These are phyloP conservation scores for Fusarium sp. DNA, from an alignment of 2,329 filamentous ascomycete genomes.

Conservation along the genomic window DNA sequence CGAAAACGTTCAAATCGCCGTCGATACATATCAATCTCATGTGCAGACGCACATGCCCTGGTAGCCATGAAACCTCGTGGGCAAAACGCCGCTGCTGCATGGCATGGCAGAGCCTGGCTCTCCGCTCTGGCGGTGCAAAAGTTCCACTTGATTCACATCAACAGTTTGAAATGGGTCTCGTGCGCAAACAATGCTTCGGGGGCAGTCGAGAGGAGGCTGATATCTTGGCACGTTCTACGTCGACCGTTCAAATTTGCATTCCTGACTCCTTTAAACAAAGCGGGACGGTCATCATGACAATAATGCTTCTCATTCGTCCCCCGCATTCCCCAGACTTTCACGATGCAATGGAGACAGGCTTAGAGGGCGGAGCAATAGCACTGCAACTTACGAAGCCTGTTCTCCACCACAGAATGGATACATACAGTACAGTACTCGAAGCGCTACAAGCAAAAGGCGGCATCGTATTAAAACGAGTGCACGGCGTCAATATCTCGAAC, in stretches of 20 bases:
- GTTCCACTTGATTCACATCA: slow-evolving; percentile 32
- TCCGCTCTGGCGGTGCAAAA: slow-evolving; percentile 36
- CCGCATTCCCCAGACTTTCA: slow-evolving; percentile 39
- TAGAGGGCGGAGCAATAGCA: slow-evolving; percentile 18
- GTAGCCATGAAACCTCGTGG: slow-evolving; percentile 16
- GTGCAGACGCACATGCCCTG: neutral
- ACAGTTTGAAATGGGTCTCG: slow-evolving; percentile 23
- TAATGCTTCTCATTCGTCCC: slow-evolving; percentile 22
- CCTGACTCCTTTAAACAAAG: neutral
- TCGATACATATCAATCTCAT: slow-evolving; percentile 3
- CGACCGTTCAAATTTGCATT: slow-evolving; percentile 22
- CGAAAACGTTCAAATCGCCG: slow-evolving; percentile 15
- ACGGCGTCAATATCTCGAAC: slow-evolving; percentile 3
- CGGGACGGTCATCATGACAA: slow-evolving; percentile 18
- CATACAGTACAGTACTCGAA: neutral
- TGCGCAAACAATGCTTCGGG: slow-evolving; percentile 20
- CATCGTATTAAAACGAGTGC: slow-evolving; percentile 13
- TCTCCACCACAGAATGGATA: slow-evolving; percentile 28
- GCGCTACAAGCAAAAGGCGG: slow-evolving; percentile 3
- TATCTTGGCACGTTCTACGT: slow-evolving; percentile 25
- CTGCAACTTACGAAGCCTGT: neutral
- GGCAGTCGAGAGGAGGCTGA: slow-evolving; percentile 10
- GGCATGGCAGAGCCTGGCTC: slow-evolving; percentile 10
- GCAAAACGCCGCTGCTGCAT: slow-evolving; percentile 18
- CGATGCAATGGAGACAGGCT: slow-evolving; percentile 15